Evolutionary conservation across 2,329 filamentous ascomycete genomes (phyloP).

Genomic region (Xylaria sp.): DNA sequence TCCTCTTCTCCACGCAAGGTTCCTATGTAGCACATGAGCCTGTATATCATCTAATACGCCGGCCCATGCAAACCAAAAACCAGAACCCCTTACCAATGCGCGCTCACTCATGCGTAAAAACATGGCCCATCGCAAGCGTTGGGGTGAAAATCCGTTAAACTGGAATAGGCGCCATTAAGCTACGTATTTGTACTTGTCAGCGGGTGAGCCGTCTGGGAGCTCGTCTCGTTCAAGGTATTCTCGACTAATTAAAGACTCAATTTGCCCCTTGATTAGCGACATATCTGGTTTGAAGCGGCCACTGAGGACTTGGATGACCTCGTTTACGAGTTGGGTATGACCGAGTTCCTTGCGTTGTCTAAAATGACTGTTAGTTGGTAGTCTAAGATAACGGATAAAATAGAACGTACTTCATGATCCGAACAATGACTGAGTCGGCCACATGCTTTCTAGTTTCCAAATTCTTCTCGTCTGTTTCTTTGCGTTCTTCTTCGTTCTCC

Average conservation of each 20-base stretch:
- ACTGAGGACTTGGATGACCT: constrained; percentile 76
- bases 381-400: background rate
- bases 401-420: constrained; percentile 81
- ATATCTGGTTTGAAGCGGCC: constrained; percentile 80
- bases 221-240: constrained; percentile 85
- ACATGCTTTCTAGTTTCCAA: constrained; percentile 75
- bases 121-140: constrained; percentile 4
- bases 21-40: constrained; percentile 4
- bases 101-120: constrained; percentile 20
- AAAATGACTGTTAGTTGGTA: constrained; percentile 22
- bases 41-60: constrained; percentile 26
- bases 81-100: constrained; percentile 12
- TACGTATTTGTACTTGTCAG: constrained; percentile 78
- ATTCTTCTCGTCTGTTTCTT: constrained; percentile 79
- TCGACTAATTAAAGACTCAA: constrained; percentile 78
- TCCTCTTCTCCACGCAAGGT: constrained; percentile 7
- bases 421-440: constrained; percentile 79
- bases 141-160: background rate
- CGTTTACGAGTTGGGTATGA: constrained; percentile 75
- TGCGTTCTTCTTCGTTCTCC: constrained; percentile 75
- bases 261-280: constrained; percentile 80
- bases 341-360: constrained; percentile 78
- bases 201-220: constrained; percentile 71
- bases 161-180: constrained; percentile 57
- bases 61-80: constrained; percentile 26